Percentiles rank a stretch among this genome's conserved stretches.
phyloP scores from a whole-genome alignment of 2,329 filamentous ascomycete species.

The Chrysoporthe deuterocubensis region DNA sequence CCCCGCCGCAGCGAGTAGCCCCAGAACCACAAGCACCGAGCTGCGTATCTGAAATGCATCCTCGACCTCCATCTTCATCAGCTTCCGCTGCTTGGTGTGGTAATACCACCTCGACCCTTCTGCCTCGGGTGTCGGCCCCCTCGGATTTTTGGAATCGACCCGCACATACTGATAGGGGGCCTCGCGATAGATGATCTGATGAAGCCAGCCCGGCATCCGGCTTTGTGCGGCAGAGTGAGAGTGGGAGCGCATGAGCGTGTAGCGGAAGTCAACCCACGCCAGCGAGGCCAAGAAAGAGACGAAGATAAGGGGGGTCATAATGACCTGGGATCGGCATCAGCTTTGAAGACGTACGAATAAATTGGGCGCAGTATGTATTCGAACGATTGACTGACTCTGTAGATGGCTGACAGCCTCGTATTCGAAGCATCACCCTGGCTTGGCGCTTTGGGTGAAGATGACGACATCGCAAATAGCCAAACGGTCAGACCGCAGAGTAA shows the following conservation, averaged over 20 bases:
- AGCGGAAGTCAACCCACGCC: constrained; percentile 62
- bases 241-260: constrained; percentile 55
- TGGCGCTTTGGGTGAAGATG: constrained; percentile 14
- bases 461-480: constrained; percentile 15
- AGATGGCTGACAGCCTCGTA: constrained; percentile 31
- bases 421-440: constrained; percentile 15
- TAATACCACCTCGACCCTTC: constrained; percentile 49
- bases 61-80: constrained; percentile 64
- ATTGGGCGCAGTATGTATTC: neutral
- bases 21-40: constrained; percentile 56
- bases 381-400: constrained; percentile 29
- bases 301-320: constrained; percentile 68
- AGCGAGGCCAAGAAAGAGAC: constrained; percentile 69
- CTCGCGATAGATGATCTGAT: constrained; percentile 45
- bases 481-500: neutral
- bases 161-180: constrained; percentile 43
- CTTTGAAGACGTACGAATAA: neutral
- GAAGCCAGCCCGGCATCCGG: constrained; percentile 46
- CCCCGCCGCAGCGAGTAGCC: constrained; percentile 39
- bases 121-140: constrained; percentile 20
- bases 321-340: constrained; percentile 37
- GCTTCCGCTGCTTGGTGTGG: constrained; percentile 61
- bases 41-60: constrained; percentile 66
- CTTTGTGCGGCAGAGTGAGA: constrained; percentile 38
- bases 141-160: constrained; percentile 27